Conservation (phyloP, 345 rosid genomes). For the Brassica carinata region DNA sequence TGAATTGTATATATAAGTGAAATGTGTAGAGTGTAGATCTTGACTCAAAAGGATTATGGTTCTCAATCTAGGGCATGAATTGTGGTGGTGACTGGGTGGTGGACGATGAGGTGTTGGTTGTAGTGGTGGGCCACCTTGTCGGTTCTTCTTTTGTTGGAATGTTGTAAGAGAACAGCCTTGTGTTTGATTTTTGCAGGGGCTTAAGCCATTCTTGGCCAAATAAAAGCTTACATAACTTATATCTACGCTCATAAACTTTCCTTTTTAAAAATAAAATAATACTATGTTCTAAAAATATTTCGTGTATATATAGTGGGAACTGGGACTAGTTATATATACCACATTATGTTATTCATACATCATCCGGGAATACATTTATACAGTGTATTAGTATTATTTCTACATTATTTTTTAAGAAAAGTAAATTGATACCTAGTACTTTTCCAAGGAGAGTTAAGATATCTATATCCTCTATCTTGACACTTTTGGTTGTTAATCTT, state of each 20-base stretch:
- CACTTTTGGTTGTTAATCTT: not conserved
- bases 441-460: conserved; percentile 33
- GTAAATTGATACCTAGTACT: conserved; percentile 41
- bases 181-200: conserved; percentile 24
- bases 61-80: conserved; percentile 39
- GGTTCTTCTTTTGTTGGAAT: conserved; percentile 39
- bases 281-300: not conserved
- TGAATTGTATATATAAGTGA: not conserved
- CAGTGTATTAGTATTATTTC: not conserved
- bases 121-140: conserved; percentile 36
- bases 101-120: too few species aligned
- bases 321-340: not conserved
- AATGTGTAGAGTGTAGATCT: conserved; percentile 25
- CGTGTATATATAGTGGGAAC: not conserved
- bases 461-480: conserved; percentile 4
- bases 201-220: conserved; percentile 40
- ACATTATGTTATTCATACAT: conserved; percentile 30
- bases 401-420: not conserved
- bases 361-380: conserved; percentile 11
- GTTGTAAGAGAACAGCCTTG: conserved; percentile 28
- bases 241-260: conserved; percentile 21
- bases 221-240: conserved; percentile 29
- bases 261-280: not conserved
- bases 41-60: conserved; percentile 25
- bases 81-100: not conserved